phyloP scores from a whole-genome alignment of 345 rosid genomes.

The Gossypium sturtianum region DNA sequence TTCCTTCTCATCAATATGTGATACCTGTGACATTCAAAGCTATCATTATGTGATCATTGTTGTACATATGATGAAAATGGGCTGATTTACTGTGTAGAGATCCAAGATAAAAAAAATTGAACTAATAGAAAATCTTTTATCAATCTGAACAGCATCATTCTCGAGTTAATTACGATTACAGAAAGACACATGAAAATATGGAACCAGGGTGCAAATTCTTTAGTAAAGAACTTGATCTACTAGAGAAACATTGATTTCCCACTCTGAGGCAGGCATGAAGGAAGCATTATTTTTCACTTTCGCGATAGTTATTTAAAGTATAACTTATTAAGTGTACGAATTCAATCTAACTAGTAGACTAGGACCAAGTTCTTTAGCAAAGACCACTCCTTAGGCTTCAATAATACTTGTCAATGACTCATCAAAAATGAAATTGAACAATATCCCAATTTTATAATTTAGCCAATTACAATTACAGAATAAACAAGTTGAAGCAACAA shows the following conservation, averaged over 20 bases:
- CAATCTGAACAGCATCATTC: too few relatives aligned
- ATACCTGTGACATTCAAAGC: conserved; percentile 30
- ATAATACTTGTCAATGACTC: not conserved
- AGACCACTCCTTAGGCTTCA: not conserved
- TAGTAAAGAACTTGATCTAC: not conserved
- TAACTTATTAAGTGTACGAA: not conserved
- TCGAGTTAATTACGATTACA: too few relatives aligned
- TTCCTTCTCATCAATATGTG: conserved; percentile 26
- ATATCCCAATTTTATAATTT: not conserved
- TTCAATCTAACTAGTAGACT: not conserved
- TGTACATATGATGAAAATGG: not conserved
- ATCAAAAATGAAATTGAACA: not conserved
- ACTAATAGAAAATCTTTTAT: too few relatives aligned
- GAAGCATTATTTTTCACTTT: not conserved
- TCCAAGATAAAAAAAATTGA: too few relatives aligned
- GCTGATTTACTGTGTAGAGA: not conserved
- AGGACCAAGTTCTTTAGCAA: not conserved
- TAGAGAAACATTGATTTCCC: not conserved
- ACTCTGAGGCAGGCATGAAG: not conserved
- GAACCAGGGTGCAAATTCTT: not conserved
- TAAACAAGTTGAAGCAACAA: not conserved
- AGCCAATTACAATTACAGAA: not conserved
- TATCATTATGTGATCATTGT: conserved; percentile 1
- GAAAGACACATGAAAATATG: not conserved
- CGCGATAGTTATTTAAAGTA: not conserved